Conservation (phyloP, 352 stramenopile species). For the Thalassiosira allenii region DNA sequence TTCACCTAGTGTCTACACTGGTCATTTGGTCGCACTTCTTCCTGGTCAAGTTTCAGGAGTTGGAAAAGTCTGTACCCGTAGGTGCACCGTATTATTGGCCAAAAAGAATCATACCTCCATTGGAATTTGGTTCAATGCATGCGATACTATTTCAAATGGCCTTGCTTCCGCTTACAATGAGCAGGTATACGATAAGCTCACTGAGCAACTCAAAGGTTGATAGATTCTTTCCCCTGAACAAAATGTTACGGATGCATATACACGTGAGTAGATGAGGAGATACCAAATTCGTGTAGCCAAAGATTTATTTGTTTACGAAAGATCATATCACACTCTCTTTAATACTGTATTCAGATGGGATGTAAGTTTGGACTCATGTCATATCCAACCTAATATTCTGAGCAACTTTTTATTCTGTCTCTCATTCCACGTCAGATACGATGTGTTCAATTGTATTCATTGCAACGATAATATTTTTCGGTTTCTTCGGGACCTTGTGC, state of each 20-base stretch:
- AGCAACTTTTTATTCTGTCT: too few species aligned
- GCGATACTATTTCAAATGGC: constrained; percentile 71
- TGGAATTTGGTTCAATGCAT: constrained; percentile 71
- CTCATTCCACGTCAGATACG: too few species aligned
- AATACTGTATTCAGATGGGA: too few species aligned
- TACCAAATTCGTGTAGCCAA: too few species aligned
- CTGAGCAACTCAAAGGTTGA: constrained; percentile 41
- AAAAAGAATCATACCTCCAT: constrained; percentile 53
- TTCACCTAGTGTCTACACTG: too few species aligned
- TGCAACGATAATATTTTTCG: constrained; percentile 62
- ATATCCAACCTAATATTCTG: too few species aligned
- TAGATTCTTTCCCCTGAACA: constrained; percentile 60
- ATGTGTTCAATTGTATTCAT: constrained; percentile 50
- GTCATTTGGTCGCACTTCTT: too few species aligned
- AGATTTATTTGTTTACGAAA: too few species aligned
- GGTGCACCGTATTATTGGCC: constrained; percentile 48
- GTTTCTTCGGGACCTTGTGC: constrained; percentile 67
- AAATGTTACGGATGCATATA: constrained; percentile 53
- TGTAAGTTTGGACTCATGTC: too few species aligned
- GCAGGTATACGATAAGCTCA: constrained; percentile 46
- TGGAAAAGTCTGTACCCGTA: constrained; percentile 36
- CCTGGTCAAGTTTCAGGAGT: constrained; percentile 59
- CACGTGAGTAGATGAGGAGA: too few species aligned
- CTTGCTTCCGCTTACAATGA: constrained; percentile 64
- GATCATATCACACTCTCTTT: too few species aligned